Conservation (phyloP, 2,329 filamentous ascomycete genomes). For the Emergomyces orientalis region DNA sequence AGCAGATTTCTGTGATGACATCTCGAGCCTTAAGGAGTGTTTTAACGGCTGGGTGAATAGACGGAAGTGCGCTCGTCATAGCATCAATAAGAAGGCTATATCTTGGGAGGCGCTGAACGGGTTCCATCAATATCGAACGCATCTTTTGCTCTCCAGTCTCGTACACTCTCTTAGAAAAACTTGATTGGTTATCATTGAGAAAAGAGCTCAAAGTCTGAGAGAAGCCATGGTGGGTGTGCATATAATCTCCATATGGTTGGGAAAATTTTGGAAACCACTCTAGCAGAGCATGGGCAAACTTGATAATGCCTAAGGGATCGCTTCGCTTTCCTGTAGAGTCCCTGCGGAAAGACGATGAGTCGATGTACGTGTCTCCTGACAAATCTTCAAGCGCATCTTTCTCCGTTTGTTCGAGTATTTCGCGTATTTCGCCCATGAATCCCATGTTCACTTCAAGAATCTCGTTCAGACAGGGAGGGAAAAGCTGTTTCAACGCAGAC, state of each 20-base stretch:
- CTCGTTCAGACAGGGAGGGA: slow-evolving; percentile 67
- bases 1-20: slow-evolving; percentile 92
- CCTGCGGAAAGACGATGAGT: slow-evolving; percentile 40
- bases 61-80: slow-evolving; percentile 75
- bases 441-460: slow-evolving; percentile 74
- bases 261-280: slow-evolving; percentile 93
- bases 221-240: slow-evolving; percentile 80
- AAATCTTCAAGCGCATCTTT: slow-evolving; percentile 69
- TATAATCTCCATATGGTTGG: slow-evolving; percentile 85
- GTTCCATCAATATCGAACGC: slow-evolving; percentile 88
- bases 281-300: slow-evolving; percentile 69
- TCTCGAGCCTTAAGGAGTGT: slow-evolving; percentile 80
- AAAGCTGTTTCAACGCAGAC: slow-evolving; percentile 64
- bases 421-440: slow-evolving; percentile 68
- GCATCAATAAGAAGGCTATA: slow-evolving; percentile 97
- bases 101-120: slow-evolving; percentile 83
- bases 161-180: slow-evolving; percentile 69
- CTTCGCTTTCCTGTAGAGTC: slow-evolving; percentile 36
- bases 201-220: slow-evolving; percentile 71
- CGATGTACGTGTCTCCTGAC: slow-evolving; percentile 46
- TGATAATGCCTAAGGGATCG: slow-evolving; percentile 68
- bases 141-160: slow-evolving; percentile 83
- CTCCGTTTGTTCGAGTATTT: slow-evolving; percentile 73
- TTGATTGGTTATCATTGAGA: slow-evolving; percentile 66
- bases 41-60: slow-evolving; percentile 75